A percentile compares a stretch with the other conserved stretches of the same genome.
These are phyloP conservation scores for Cylindrotheca fusiformis DNA, from an alignment of 108 stramenopile species.

Conservation along the genomic window DNA sequence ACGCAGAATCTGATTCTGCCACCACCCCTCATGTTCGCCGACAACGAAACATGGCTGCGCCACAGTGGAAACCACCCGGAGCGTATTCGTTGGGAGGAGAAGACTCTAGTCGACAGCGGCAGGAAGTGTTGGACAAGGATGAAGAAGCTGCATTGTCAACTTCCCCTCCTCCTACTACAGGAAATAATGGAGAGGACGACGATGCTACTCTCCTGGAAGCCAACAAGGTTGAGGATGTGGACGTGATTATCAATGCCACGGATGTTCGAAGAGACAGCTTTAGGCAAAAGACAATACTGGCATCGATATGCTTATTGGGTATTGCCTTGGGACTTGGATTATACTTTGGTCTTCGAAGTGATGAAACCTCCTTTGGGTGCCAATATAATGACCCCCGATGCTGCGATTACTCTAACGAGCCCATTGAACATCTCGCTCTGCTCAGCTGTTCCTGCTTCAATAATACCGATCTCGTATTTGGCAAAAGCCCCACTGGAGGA, in stretches of 20 bases:
- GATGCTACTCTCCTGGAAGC: neutral
- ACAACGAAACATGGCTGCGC: too few relatives aligned
- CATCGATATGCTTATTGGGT: neutral
- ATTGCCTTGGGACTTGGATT: neutral
- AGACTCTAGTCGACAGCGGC: too few relatives aligned
- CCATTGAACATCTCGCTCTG: neutral
- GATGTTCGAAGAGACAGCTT: neutral
- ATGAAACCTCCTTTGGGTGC: neutral
- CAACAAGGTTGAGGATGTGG: neutral
- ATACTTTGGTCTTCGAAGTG: neutral
- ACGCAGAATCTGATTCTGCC: too few relatives aligned
- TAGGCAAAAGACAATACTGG: neutral
- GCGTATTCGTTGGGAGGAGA: too few relatives aligned
- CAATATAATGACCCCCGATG: neutral
- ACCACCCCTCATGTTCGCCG: too few relatives aligned
- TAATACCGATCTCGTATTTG: neutral
- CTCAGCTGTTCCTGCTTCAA: neutral
- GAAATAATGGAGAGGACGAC: neutral
- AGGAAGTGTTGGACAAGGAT: too few relatives aligned
- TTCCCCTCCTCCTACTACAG: neutral
- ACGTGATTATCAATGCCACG: neutral
- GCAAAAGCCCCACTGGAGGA: too few relatives aligned
- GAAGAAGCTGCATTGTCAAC: too few relatives aligned
- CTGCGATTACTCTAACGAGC: neutral
- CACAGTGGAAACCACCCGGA: too few relatives aligned